Evolutionary conservation across 352 stramenopile genomes (phyloP).

Genomic region (Phytophthora citrophthora): DNA sequence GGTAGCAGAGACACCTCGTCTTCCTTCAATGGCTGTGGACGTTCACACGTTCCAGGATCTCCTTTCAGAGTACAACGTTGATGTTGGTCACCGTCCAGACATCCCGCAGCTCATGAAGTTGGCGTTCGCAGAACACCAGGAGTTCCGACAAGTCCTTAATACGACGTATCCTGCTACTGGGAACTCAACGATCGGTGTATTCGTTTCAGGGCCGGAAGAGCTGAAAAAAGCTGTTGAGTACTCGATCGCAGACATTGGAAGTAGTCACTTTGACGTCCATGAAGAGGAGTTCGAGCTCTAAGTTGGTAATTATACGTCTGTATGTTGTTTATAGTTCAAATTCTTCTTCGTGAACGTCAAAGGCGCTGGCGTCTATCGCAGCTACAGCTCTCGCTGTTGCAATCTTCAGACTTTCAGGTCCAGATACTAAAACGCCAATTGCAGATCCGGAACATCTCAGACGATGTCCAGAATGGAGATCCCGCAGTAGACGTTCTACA

Average conservation of each 20-base stretch:
- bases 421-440: conserved; percentile 47
- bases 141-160: neutral
- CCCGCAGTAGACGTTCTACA: conserved; percentile 14
- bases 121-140: conserved; percentile 22
- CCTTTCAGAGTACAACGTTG: conserved; percentile 35
- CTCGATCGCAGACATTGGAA: conserved; percentile 24
- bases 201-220: conserved; percentile 44
- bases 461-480: conserved; percentile 2
- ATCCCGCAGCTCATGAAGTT: conserved; percentile 36
- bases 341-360: conserved; percentile 38
- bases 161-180: neutral
- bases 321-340: conserved; percentile 31
- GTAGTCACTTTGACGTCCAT: conserved; percentile 28
- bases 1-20: conserved; percentile 12
- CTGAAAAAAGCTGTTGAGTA: conserved; percentile 36
- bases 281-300: conserved; percentile 43
- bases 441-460: neutral
- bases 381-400: conserved; percentile 9
- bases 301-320: conserved; percentile 1
- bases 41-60: conserved; percentile 28
- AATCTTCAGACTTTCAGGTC: conserved; percentile 38
- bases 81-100: conserved; percentile 31
- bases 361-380: conserved; percentile 12
- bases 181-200: conserved; percentile 40
- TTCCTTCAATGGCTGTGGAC: conserved; percentile 11